Conservation (phyloP, 441 rosid species). For the Cnidoscolus chayamansa region DNA sequence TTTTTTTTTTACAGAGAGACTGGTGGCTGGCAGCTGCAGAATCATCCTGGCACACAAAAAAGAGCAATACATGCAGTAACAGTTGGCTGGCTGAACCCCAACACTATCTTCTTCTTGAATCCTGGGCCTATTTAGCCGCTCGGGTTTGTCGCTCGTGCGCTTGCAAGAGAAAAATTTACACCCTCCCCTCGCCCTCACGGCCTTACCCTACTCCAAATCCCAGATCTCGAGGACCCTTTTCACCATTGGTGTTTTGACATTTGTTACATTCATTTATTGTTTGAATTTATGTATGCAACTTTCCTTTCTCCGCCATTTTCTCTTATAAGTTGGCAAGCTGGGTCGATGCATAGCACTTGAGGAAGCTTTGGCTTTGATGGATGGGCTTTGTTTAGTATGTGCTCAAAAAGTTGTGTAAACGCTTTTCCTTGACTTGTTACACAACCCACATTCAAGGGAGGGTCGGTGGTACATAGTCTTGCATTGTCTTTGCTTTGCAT, state of each 20-base stretch:
- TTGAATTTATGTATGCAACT: constrained; percentile 23
- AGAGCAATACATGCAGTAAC: constrained; percentile 13
- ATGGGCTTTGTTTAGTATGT: constrained; percentile 17
- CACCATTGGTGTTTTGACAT: constrained; percentile 27
- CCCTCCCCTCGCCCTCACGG: background rate
- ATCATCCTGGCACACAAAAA: constrained; percentile 13
- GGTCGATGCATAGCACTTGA: constrained; percentile 33
- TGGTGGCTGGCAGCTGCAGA: constrained; percentile 11
- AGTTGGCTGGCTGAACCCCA: constrained; percentile 14
- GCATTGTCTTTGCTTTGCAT: constrained; percentile 51
- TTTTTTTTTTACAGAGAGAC: constrained; percentile 16
- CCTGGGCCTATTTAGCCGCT: constrained; percentile 38
- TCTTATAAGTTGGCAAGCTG: constrained; percentile 4
- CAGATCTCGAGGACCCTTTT: constrained; percentile 44
- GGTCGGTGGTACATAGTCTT: constrained; percentile 43
- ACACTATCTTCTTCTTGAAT: constrained; percentile 34
- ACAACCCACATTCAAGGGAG: constrained; percentile 35
- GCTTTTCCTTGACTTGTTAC: constrained; percentile 29
- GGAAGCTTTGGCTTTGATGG: constrained; percentile 24
- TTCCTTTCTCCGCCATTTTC: constrained; percentile 54
- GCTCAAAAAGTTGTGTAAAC: constrained; percentile 25
- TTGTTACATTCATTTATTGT: constrained; percentile 22
- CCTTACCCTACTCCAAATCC: background rate
- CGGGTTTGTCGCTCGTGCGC: constrained; percentile 50
- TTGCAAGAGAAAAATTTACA: background rate